phyloP scores from a whole-genome alignment of 2,329 filamentous ascomycete genomes.

The Daldinia sp. region DNA sequence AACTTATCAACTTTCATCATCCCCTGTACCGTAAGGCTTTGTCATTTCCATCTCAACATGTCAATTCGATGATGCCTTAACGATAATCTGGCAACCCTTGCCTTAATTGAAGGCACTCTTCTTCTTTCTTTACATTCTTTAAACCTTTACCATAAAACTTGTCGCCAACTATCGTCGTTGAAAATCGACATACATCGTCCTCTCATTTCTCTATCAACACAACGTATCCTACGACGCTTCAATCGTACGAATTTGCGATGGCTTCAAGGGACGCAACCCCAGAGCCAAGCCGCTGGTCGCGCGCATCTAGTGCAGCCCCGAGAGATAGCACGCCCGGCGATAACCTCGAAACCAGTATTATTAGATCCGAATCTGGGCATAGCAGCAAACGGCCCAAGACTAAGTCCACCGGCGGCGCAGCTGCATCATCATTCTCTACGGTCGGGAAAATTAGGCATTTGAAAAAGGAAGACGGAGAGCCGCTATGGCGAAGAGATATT shows the following conservation, averaged over 20 bases:
- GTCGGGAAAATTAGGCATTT: slow-evolving; percentile 80
- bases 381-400: slow-evolving; percentile 41
- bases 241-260: slow-evolving; percentile 30
- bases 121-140: slow-evolving; percentile 7
- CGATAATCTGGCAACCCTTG: slow-evolving; percentile 2
- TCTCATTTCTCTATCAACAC: slow-evolving; percentile 2
- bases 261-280: slow-evolving; percentile 43
- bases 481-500: slow-evolving; percentile 86
- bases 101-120: slow-evolving; percentile 14
- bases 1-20: background rate
- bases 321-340: slow-evolving; percentile 37
- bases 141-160: background rate
- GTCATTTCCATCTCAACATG: slow-evolving; percentile 1
- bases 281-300: slow-evolving; percentile 40
- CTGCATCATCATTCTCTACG: slow-evolving; percentile 35
- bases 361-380: slow-evolving; percentile 38
- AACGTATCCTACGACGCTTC: slow-evolving; percentile 5
- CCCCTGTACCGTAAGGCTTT: slow-evolving; percentile 1
- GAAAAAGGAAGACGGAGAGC: slow-evolving; percentile 89
- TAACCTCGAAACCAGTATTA: slow-evolving; percentile 42
- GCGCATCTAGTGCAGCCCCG: slow-evolving; percentile 37
- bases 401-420: slow-evolving; percentile 33
- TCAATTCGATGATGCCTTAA: slow-evolving; percentile 12
- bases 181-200: background rate
- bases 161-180: background rate